Conservation (phyloP, 2,329 filamentous ascomycete species). For the Cladosporium sp. region DNA sequence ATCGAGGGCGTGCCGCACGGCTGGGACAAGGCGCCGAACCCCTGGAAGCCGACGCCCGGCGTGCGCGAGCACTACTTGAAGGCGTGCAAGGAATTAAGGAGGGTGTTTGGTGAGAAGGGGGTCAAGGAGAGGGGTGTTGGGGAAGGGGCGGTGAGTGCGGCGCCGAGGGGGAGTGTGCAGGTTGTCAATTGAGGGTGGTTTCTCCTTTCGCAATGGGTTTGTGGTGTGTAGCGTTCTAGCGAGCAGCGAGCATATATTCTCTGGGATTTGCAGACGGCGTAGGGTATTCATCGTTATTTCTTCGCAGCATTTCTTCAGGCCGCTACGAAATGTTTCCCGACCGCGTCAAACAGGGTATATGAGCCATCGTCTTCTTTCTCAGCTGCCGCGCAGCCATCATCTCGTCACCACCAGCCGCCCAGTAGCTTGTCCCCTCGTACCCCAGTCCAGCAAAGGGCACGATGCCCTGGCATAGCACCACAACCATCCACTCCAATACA, state of each 20-base stretch:
- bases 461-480: too few species aligned
- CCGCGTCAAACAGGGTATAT: too few species aligned
- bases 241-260: not conserved
- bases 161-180: slow-evolving; percentile 18
- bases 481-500: too few species aligned
- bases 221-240: not conserved
- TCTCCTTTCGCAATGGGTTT: not conserved
- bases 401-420: too few species aligned
- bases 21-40: slow-evolving; percentile 63
- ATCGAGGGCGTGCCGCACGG: slow-evolving; percentile 55
- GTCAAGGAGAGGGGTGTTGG: slow-evolving; percentile 6
- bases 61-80: slow-evolving; percentile 50
- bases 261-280: too few species aligned
- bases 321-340: too few species aligned
- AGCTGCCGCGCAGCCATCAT: too few species aligned
- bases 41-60: slow-evolving; percentile 45
- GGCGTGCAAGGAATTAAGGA: slow-evolving; percentile 47
- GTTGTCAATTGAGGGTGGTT: slow-evolving; percentile 13
- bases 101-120: slow-evolving; percentile 31
- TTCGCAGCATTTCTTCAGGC: too few species aligned
- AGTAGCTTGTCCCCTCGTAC: too few species aligned
- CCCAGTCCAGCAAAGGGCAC: too few species aligned
- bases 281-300: too few species aligned
- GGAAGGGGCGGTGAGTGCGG: slow-evolving; percentile 13
- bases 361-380: too few species aligned